Evolutionary conservation across 345 rosid species (phyloP), one percentile per base, ranked within the genome.

Genomic region (Salix dunnii): DNA sequence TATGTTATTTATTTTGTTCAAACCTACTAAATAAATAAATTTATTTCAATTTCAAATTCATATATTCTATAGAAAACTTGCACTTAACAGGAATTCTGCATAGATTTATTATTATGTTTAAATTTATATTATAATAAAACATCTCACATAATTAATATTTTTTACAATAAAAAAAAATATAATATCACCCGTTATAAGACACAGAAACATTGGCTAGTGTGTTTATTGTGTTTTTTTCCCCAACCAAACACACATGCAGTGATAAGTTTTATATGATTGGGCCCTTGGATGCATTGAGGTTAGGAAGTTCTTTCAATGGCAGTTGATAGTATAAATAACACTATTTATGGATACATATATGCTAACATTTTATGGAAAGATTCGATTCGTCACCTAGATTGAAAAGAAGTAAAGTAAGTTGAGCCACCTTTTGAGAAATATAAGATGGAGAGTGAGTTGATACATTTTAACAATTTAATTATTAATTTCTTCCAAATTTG

Each of bases 301-400:
- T 31, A 46, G 49, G 77, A 30, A 64, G 69, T 46, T 64, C 77
- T 74, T 64, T 74, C 70, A 64, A 46, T 20, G 12, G 49, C 70
- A 6, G 70, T 64, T 63, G 61, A 31, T 6, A 21, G 28, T 7
- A 28, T 17, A 40, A 30, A 1, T 6, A 33, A 0, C 21, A 7
- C 9, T 40, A 46, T 28, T 33, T 3, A 10, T 65, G 25, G 60
- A 27, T 68, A 20, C 18, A 36, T 70, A 28, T 66, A 7, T 43
- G 79, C 74, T 77, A 63, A 46, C 79, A 61, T 62, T 42, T 43
- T 72, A 58, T 28, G 35, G 53, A 60, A 0, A 46, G 74, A 77
- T 66, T 72, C 43, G 74, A 77, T 63, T 2, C 66, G 43, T 53
- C 58, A 66, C 80, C 80, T 48, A 33, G 20, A 27, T 64, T 72